Percentiles rank a stretch among this genome's conserved stretches.
Conservation (phyloP, 2,329 filamentous ascomycete genomes). For the Blastomyces parvus region DNA sequence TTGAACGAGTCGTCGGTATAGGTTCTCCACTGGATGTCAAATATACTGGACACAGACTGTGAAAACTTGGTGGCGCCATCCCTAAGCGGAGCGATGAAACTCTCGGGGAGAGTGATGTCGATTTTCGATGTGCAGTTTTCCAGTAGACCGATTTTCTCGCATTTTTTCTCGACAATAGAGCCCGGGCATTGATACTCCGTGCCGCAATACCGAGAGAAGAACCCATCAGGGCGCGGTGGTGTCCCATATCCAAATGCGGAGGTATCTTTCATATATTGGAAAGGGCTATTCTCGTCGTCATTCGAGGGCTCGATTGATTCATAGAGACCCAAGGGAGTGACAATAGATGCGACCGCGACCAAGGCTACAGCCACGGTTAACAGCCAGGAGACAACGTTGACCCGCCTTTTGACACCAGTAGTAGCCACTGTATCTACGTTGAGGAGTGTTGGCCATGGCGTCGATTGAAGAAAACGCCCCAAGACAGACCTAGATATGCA, state of each 20-base stretch:
- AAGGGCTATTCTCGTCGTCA: slow-evolving; percentile 18
- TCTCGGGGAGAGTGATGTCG: slow-evolving; percentile 24
- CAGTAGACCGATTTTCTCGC: slow-evolving; percentile 5
- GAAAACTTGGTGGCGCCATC: slow-evolving; percentile 26
- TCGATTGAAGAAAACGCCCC: slow-evolving; percentile 29
- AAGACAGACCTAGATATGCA: slow-evolving; percentile 27
- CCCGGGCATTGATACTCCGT: slow-evolving; percentile 19
- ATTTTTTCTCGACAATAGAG: slow-evolving; percentile 10
- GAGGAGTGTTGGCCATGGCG: slow-evolving; percentile 38
- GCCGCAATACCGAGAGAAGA: slow-evolving; percentile 28
- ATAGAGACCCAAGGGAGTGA: slow-evolving; percentile 40
- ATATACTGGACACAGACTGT: slow-evolving; percentile 33
- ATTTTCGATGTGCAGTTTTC: slow-evolving; percentile 20
- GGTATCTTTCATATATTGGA: slow-evolving; percentile 32
- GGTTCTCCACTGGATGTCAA: slow-evolving; percentile 34
- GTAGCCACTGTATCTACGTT: slow-evolving; percentile 29
- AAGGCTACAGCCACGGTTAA: slow-evolving; percentile 24
- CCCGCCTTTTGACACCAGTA: slow-evolving; percentile 24
- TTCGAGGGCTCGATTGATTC: slow-evolving; percentile 25
- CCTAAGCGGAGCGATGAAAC: slow-evolving; percentile 28
- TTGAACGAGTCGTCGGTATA: slow-evolving; percentile 18
- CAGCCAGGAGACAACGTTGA: slow-evolving; percentile 21
- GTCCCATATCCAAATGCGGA: slow-evolving; percentile 35
- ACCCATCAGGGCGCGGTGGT: slow-evolving; percentile 23
- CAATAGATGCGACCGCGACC: slow-evolving; percentile 34